Base-by-base conservation (phyloP, 768 basidiomycete genomes). In the Lentinula sp. region DNA sequence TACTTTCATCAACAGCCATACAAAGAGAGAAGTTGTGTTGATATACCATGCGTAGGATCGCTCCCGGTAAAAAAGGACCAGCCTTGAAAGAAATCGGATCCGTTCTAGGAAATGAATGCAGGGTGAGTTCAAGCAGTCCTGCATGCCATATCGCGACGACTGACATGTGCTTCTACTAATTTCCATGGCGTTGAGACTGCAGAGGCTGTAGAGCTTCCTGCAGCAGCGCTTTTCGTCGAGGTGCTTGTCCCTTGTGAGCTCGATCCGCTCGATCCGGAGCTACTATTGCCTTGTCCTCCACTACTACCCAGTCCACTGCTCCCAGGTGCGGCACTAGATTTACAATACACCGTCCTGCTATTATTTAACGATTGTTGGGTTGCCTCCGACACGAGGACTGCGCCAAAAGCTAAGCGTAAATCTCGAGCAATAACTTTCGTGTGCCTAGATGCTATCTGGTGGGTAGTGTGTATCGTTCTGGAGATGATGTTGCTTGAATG, bases 11-110 rank as follows among this genome's bases (percentile, higher is more conserved):
- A 5, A 3, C 0, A 18, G 35, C n/a, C 55, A 65, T 43, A 18
- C 37, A 69, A 23, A 74, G 37, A 58, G 74, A 11, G 0, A 31
- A 32, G 16, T 32, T 28, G 28, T 28, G 28, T 28, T 28, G 28
- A 39, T 9, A 59, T 63, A 75, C 89, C 91, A 64, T 86, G 73
- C 0, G 94, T 97, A 4, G 94, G 93, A 76, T 96, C 94, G 9
- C 75, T 65, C 34, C 65, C 71, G 8, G 79, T 82, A 68, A 77
- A 86, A 75, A 95, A 96, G 66, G 82, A 69, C 88, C 89, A 95
- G 51, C 86, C 88, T 68, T 89, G 76, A 63, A 95, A 96, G 77
- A 97, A 97, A 45, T 77, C 79, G 52, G 74, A 76, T 18, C 92
- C 93, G 53, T 79, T 71, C 85, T 86, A 68, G 49, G 48, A 50